Conservation (phyloP, 345 rosid species). For the Lumnitzera racemosa region DNA sequence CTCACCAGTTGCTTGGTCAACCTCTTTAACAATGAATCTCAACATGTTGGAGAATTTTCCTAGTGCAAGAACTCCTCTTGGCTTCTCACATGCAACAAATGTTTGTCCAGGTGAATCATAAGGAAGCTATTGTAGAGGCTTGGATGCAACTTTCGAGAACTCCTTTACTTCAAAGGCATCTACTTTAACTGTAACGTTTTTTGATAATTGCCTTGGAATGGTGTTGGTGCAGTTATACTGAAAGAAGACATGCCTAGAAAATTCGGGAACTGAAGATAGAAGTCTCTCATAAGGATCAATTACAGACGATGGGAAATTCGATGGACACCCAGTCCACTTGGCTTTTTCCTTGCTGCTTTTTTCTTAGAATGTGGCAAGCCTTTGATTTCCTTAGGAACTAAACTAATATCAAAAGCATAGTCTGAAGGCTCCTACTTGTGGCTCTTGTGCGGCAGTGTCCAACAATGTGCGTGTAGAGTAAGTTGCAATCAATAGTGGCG, state of each 20-base stretch:
- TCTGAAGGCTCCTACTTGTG: slow-evolving; percentile 88
- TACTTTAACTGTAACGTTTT: slow-evolving; percentile 79
- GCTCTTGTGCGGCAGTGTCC: too few relatives aligned
- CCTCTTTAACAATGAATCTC: slow-evolving; percentile 94
- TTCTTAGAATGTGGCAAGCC: slow-evolving; percentile 82
- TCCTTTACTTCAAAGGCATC: slow-evolving; percentile 92
- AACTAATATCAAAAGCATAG: slow-evolving; percentile 67
- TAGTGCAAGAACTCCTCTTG: slow-evolving; percentile 61
- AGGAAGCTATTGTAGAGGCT: slow-evolving; percentile 78
- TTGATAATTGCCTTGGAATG: slow-evolving; percentile 84
- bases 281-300: slow-evolving; percentile 76
- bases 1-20: slow-evolving; percentile 83
- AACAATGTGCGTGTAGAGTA: too few relatives aligned
- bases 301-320: slow-evolving; percentile 52
- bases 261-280: slow-evolving; percentile 76
- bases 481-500: too few relatives aligned
- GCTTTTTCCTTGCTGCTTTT: slow-evolving; percentile 87
- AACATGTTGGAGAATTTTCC: slow-evolving; percentile 87
- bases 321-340: slow-evolving; percentile 75
- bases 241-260: slow-evolving; percentile 74
- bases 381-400: slow-evolving; percentile 84
- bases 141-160: slow-evolving; percentile 54
- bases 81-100: slow-evolving; percentile 85
- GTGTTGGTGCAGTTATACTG: slow-evolving; percentile 99
- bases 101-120: slow-evolving; percentile 90